A percentile compares a stretch with the other conserved stretches of the same genome.
These are phyloP conservation scores for Thraustochytrium sp. DNA, from an alignment of 352 stramenopile species.

Conservation along the genomic window DNA sequence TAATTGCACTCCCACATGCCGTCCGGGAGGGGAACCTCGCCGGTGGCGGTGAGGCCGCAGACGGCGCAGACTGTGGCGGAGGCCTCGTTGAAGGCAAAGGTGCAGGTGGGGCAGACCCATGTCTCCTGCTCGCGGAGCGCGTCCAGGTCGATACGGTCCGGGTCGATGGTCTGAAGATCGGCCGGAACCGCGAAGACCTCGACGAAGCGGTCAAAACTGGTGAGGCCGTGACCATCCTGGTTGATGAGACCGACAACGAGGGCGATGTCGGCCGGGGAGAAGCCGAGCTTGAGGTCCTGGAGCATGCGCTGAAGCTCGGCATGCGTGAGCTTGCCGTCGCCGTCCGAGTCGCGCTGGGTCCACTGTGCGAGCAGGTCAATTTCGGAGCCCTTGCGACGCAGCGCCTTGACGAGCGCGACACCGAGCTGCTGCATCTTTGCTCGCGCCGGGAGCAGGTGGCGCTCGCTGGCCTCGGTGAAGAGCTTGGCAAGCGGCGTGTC, in stretches of 20 bases:
- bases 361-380: constrained; percentile 39
- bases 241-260: constrained; percentile 16
- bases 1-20: no score
- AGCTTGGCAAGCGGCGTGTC: constrained; percentile 80
- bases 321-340: constrained; percentile 32
- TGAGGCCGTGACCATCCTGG: not conserved
- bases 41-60: no score
- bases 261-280: constrained; percentile 21
- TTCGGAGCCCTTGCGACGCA: not conserved
- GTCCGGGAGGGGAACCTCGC: no score
- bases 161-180: not conserved
- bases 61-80: no score
- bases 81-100: no score
- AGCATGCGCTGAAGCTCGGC: constrained; percentile 47
- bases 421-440: constrained; percentile 32
- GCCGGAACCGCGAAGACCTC: not conserved
- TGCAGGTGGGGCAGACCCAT: no score
- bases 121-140: not conserved
- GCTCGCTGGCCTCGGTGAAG: constrained; percentile 58
- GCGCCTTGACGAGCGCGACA: not conserved
- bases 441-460: constrained; percentile 5
- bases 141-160: not conserved
- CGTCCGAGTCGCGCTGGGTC: constrained; percentile 33
- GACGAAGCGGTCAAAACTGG: not conserved
- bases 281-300: constrained; percentile 21